phyloP scores from a whole-genome alignment of 2,329 filamentous ascomycete genomes.

The Dothideomycetes sp. region DNA sequence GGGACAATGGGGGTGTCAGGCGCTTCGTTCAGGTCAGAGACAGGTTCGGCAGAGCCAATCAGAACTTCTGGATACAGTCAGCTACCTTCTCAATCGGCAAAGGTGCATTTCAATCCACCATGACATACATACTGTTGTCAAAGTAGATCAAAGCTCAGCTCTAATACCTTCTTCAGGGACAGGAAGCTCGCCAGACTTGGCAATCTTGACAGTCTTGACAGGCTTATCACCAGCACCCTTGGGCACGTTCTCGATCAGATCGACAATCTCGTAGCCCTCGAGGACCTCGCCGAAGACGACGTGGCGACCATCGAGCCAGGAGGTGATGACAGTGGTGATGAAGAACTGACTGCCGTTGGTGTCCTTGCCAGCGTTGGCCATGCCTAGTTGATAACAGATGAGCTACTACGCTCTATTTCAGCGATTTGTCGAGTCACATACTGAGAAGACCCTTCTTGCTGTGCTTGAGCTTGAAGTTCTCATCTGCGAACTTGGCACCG shows the following conservation, averaged over 20 bases:
- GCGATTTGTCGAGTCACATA: constrained; percentile 24
- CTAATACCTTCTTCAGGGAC: constrained; percentile 88
- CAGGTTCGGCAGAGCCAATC: constrained; percentile 5
- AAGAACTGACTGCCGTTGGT: constrained; percentile 88
- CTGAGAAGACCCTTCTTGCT: constrained; percentile 69
- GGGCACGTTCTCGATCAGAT: constrained; percentile 63
- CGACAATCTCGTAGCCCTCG: constrained; percentile 72
- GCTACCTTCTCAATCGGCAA: constrained; percentile 11
- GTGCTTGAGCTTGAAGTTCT: constrained; percentile 95
- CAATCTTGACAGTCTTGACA: constrained; percentile 58
- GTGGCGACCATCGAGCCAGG: constrained; percentile 73
- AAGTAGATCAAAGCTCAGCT: constrained; percentile 62
- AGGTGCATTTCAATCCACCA: constrained; percentile 15
- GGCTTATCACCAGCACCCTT: constrained; percentile 62
- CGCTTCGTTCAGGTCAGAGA: constrained; percentile 4
- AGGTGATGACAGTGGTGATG: constrained; percentile 73
- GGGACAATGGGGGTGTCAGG: constrained; percentile 3
- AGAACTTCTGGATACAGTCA: constrained; percentile 5
- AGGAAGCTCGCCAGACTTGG: constrained; percentile 72
- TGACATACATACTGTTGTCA: constrained; percentile 14
- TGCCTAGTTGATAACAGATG: constrained; percentile 42
- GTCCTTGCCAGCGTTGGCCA: constrained; percentile 48
- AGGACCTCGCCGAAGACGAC: constrained; percentile 85
- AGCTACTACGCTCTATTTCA: too few species aligned
- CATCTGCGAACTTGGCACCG: constrained; percentile 70